These are phyloP conservation scores for Persicaria maculosa DNA, from an alignment of 148 eudicot species.

Conservation along the genomic window DNA sequence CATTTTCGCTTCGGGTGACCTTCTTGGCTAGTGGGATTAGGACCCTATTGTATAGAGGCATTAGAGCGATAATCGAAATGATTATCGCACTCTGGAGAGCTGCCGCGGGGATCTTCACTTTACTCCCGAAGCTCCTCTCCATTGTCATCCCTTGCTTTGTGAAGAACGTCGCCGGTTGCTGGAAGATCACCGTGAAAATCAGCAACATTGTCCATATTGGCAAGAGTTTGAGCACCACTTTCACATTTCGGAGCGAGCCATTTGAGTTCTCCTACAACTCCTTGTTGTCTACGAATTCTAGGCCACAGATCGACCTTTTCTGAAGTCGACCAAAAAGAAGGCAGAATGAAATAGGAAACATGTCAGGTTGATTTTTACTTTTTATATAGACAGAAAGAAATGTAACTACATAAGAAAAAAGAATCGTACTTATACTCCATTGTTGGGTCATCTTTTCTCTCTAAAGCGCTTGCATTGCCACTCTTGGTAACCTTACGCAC, in stretches of 20 bases:
- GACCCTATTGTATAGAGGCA: conserved; percentile 69
- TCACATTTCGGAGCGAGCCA: conserved; percentile 27
- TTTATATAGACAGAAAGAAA: too few relatives aligned
- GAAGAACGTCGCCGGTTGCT: conserved; percentile 86
- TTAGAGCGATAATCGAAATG: conserved; percentile 53
- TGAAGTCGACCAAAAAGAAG: too few relatives aligned
- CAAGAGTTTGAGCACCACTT: conserved; percentile 48
- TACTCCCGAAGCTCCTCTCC: conserved; percentile 62
- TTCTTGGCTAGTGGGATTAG: conserved; percentile 52
- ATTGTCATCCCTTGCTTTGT: conserved; percentile 95
- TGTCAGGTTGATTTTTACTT: too few relatives aligned
- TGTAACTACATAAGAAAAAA: too few relatives aligned
- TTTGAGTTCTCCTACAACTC: conserved; percentile 11
- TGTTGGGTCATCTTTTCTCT: conserved; percentile 19
- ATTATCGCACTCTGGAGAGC: conserved; percentile 67
- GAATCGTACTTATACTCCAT: conserved; percentile 70
- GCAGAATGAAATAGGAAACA: too few relatives aligned
- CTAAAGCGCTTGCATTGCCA: conserved; percentile 3
- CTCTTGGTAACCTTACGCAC: conserved; percentile 28
- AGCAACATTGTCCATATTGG: conserved; percentile 77
- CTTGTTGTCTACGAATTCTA: conserved; percentile 26
- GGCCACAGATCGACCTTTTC: neutral
- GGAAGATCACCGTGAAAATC: conserved; percentile 89
- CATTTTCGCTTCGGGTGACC: conserved; percentile 47
- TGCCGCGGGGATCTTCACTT: conserved; percentile 80